These are phyloP conservation scores for carrot (Daucus carota) DNA, from an alignment of 129 eudicot species.

Conservation along the genomic window DNA sequence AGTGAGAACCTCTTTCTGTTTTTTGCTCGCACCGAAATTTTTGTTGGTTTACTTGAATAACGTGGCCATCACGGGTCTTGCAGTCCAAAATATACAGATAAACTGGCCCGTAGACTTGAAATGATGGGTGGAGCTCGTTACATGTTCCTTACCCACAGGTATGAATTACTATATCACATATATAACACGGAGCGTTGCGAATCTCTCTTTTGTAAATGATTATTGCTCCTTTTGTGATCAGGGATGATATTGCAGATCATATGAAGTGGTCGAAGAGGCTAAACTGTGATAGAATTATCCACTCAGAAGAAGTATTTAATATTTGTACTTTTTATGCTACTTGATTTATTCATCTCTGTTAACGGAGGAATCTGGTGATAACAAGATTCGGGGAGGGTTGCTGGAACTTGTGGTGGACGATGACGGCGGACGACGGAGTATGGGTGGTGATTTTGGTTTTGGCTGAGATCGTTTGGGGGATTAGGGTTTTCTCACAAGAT, in stretches of 20 bases:
- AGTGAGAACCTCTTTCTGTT: background rate
- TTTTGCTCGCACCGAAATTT: background rate
- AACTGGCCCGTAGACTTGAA: conserved; percentile 44
- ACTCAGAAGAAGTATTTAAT: conserved; percentile 42
- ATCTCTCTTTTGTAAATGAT: background rate
- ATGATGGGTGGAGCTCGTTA: conserved; percentile 63
- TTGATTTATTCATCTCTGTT: background rate
- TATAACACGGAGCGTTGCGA: conserved; percentile 1
- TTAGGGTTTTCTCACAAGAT: too few relatives aligned
- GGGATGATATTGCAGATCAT: conserved; percentile 87
- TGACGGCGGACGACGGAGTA: too few relatives aligned
- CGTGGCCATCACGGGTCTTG: conserved; percentile 15
- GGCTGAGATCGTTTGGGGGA: too few relatives aligned
- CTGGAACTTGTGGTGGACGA: too few relatives aligned
- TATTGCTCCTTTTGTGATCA: conserved; percentile 18
- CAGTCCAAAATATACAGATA: conserved; percentile 66
- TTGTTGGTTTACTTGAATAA: background rate
- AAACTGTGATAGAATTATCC: conserved; percentile 51
- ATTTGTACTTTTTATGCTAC: background rate
- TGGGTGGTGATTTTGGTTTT: too few relatives aligned
- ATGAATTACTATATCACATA: conserved; percentile 3
- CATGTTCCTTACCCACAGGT: conserved; percentile 86
- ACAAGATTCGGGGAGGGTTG: too few relatives aligned
- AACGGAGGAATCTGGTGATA: too few relatives aligned
- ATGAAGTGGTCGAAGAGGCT: conserved; percentile 56